Evolutionary conservation across 805 yeast species (phyloP), one percentile per base, ranked within the genome.

Genomic region (Saccharomycopsis schoenii): DNA sequence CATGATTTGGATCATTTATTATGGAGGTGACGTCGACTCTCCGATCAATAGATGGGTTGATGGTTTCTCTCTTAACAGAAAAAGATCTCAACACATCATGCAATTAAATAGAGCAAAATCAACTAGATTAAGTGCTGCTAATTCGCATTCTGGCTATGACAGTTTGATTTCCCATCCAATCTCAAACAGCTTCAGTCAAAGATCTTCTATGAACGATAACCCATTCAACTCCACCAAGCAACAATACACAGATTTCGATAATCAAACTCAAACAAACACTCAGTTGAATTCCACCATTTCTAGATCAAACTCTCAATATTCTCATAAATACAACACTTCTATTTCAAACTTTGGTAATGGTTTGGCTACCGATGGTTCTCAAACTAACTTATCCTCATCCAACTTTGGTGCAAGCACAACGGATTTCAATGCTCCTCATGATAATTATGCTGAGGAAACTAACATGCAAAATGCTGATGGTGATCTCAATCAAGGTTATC

Each of bases 1-100:
- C 71, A 70, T 92, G 56, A 74, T 88, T 62, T 94, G 97, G 97
- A 77, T 93, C 55, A 77, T 90, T 62, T 92, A 90, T 73, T 89
- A 86, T 70, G 98, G 98, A 36, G 87, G 96, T 25, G 93, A 93
- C 64, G 88, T 89, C 59, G 88, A 88, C 58, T 85, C 96, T n/a
- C 93, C 96, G 40, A 77, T 89, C 10, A 90, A 89, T 70, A 84
- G 86, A 68, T 88, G 85, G 76, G 81, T 93, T 60, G 97, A 90
- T 76, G 87, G 94, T 2, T 90, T 86, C 67, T 84, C 93, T 0
- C 73, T 85, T 60, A 82, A 76, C 67, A 77, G 81, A 66, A 39
- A 60, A 50, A 29, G 60, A n/a, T 43, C 58, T 25, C 59, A 56
- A 39, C 37, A 29, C 19, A 58, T 58, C 1, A 51, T 34, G 21